Evolutionary conservation across 1,284 basidiomycete species (phyloP).

Genomic region (Thecaphora thlaspeos): DNA sequence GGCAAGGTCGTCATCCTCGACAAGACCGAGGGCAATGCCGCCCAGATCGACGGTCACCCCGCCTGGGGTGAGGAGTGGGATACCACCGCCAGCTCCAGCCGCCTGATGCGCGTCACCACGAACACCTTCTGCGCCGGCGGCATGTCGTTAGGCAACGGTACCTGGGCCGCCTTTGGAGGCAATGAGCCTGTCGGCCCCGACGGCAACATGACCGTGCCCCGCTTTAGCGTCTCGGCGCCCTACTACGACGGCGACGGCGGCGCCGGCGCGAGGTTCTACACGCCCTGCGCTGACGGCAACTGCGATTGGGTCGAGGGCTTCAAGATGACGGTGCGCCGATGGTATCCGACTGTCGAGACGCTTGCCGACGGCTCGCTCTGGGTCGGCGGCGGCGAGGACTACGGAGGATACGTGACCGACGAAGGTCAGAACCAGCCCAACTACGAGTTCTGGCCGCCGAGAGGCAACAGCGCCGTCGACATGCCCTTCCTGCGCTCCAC

Average conservation of each 20-base stretch:
- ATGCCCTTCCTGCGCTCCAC: constrained; percentile 25
- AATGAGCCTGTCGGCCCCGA: constrained; percentile 44
- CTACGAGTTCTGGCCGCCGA: constrained; percentile 48
- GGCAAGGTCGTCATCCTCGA: constrained; percentile 50
- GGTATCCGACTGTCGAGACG: constrained; percentile 51
- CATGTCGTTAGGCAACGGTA: constrained; percentile 37
- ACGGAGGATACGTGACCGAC: constrained; percentile 24
- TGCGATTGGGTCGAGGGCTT: constrained; percentile 41
- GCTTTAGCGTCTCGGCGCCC: constrained; percentile 14
- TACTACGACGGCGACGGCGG: constrained; percentile 35
- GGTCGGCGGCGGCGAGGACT: constrained; percentile 45
- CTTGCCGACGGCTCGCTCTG: constrained; percentile 39
- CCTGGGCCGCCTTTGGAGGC: constrained; percentile 43
- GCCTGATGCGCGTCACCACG: constrained; percentile 36
- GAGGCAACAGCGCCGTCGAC: constrained; percentile 10
- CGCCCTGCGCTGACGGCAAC: constrained; percentile 29
- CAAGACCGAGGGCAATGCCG: constrained; percentile 50
- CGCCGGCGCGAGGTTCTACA: constrained; percentile 29
- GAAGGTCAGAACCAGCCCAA: constrained; percentile 42
- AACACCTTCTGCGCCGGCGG: constrained; percentile 53
- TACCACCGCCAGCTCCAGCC: constrained; percentile 28
- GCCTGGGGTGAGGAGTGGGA: constrained; percentile 48
- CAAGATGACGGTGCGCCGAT: constrained; percentile 41
- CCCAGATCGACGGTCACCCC: constrained; percentile 37
- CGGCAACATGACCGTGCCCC: constrained; percentile 36